A percentile compares a stretch with the other conserved stretches of the same genome.
phyloP scores from a whole-genome alignment of 306 rosid genomes.

The Luffa acutangula region DNA sequence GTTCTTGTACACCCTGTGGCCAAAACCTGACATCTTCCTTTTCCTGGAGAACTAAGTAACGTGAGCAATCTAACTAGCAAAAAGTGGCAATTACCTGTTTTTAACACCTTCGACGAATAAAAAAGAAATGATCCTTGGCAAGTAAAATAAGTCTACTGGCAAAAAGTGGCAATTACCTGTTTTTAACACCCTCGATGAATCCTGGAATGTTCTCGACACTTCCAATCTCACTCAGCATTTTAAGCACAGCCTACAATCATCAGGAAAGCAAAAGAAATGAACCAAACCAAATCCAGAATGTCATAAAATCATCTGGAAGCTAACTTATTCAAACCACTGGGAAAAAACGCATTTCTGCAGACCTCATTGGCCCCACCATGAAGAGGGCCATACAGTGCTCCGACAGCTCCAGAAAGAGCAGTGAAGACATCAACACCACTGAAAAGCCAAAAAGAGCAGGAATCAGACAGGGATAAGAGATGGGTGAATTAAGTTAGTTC shows the following conservation, averaged over 20 bases:
- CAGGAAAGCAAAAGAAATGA: background rate
- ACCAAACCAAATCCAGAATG: background rate
- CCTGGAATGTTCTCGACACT: constrained; percentile 70
- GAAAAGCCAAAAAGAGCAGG: constrained; percentile 13
- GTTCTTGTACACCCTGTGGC: constrained; percentile 89
- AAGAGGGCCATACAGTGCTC: constrained; percentile 88
- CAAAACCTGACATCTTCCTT: constrained; percentile 89
- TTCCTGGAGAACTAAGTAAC: constrained; percentile 37
- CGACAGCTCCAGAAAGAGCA: constrained; percentile 81
- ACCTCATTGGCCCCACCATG: constrained; percentile 97
- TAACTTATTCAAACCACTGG: background rate
- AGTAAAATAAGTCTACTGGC: background rate
- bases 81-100: too few species aligned
- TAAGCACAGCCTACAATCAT: constrained; percentile 26
- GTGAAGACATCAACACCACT: constrained; percentile 90
- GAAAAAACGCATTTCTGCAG: background rate
- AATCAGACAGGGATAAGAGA: constrained; percentile 1
- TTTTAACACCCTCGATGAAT: constrained; percentile 86
- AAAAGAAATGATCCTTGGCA: background rate
- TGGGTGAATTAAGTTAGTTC: constrained; percentile 4
- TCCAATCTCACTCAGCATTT: constrained; percentile 82
- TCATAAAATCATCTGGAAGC: background rate
- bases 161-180: constrained; percentile 32
- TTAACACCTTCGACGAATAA: background rate
- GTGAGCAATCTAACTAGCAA: background rate